Evolutionary conservation across 1,284 basidiomycete genomes (phyloP), one percentile per base, ranked within the genome.

Genomic region (Leccinum brunneo-olivaceum): DNA sequence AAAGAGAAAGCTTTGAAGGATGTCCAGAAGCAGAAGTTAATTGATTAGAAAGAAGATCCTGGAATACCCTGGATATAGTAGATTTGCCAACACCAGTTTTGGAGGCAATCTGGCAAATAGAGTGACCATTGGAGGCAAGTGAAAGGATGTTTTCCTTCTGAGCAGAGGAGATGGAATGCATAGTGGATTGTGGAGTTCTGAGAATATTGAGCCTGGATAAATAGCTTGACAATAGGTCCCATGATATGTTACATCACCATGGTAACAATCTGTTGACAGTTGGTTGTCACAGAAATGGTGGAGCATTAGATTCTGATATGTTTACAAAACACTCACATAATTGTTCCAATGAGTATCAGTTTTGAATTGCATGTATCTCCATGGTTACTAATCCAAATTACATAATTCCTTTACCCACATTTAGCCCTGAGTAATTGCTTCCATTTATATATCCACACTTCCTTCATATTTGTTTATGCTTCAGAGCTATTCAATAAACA

Each of bases 141-240:
- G 32, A 41, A 25, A 41, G 14, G 21, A 41, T 35, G 9, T 34
- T 42, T 42, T 42, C 20, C 9, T 42, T 42, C 23, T 42, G 21
- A 42, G 20, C 7, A 42, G 15, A 42, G 27, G 33, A 42, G 15
- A 34, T 42, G 15, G 21, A 11, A 16, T 32, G 21, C 9, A 39
- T 39, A 6, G 21, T 23, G 34, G 24, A 23, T 35, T 8, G 14
- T n/a, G 14, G 12, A 29, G 28, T 29, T 29, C 12, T 29, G 14
- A 14, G 14, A n/a, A 4, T 29, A 14, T 29, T 11, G 5, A 29
- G 5, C 28, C 28, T 14, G 14, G 7, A 8, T 29, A 29, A 8
- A 29, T 29, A 11, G 6, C 24, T 25, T 11, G 11, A 6, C 6
- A 25, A 25, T 25, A 25, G 24, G 11, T 25, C 11, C 11, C 11